Percentiles rank a stretch among this genome's conserved stretches.
These are phyloP conservation scores for Tubosaeta brunneosetosa DNA, from an alignment of 768 basidiomycete species.

Conservation along the genomic window DNA sequence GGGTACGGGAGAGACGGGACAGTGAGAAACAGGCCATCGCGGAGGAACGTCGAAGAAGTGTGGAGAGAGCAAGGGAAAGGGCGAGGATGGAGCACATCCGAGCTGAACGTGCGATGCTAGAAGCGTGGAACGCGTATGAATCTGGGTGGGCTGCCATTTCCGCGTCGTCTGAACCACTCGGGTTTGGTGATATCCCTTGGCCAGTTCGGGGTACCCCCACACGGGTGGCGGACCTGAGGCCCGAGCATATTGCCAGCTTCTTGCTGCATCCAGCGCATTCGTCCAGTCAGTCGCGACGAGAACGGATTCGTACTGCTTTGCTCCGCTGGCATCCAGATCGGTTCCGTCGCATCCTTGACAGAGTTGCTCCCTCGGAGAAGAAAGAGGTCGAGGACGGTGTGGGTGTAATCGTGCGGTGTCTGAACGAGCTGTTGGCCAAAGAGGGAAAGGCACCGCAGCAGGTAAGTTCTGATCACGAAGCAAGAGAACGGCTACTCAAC, in stretches of 20 bases:
- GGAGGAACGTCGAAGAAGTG: slow-evolving; percentile 41
- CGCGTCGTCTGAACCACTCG: slow-evolving; percentile 42
- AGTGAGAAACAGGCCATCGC: slow-evolving; percentile 43
- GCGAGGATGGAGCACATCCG: slow-evolving; percentile 41
- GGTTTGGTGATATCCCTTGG: slow-evolving; percentile 70
- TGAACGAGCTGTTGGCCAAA: slow-evolving; percentile 60
- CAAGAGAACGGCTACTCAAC: background rate
- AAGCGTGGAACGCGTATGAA: slow-evolving; percentile 66
- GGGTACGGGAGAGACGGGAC: slow-evolving; percentile 47
- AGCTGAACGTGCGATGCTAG: slow-evolving; percentile 41
- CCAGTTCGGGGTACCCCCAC: slow-evolving; percentile 46
- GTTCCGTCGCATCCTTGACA: slow-evolving; percentile 52
- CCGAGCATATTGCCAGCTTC: slow-evolving; percentile 53
- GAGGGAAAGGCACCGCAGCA: slow-evolving; percentile 22
- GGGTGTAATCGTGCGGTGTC: slow-evolving; percentile 58
- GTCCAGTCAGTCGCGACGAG: slow-evolving; percentile 50
- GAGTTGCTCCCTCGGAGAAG: slow-evolving; percentile 51
- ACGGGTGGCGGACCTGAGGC: slow-evolving; percentile 46
- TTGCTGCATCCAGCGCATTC: slow-evolving; percentile 66
- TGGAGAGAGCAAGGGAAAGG: slow-evolving; percentile 36
- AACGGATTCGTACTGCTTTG: slow-evolving; percentile 61
- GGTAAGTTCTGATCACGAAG: slow-evolving; percentile 12
- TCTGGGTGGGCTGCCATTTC: slow-evolving; percentile 53
- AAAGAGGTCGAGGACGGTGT: slow-evolving; percentile 55
- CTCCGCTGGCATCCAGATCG: slow-evolving; percentile 81